Base-by-base conservation (phyloP, 768 basidiomycete species). In the Serpula lacrymans region DNA sequence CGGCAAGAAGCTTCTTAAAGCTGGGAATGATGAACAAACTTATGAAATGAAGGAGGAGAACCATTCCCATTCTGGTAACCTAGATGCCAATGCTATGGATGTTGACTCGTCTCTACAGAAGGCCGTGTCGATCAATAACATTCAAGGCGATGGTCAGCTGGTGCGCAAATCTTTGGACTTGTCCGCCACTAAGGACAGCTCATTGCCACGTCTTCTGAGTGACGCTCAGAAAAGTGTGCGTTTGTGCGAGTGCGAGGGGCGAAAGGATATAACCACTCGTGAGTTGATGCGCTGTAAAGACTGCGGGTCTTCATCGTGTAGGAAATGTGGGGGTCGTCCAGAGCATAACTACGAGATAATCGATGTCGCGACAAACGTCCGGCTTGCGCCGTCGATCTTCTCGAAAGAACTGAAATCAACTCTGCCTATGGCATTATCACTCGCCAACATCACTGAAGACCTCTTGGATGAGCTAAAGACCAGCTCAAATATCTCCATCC, bases 211-310 rank as follows among this genome's bases (percentile, higher is more conserved):
- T 20, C 67, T 95, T 14, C 72, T 95, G 25, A 58, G 59, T 8
- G 67, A 76, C 16, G 92, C 93, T 0, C 60, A 77, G 41, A 70
- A 71, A 45, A 92, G 87, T 48, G 72, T 80, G 12, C 79, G 94
- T 20, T 77, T 92, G 21, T 97, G 94, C 57, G 65, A 75, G n/a
- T 97, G 94, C 55, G 94, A 97, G 63, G 94, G 93, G 3, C 84
- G 88, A 8, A 72, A 78, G 26, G 84, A 78, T 46, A 81, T 92
- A 53, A 85, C 89, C 1, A 73, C 71, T 8, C 71, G 80, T 24
- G 69, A 72, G 24, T 65, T 94, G 27, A 74, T 77, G 26, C 75
- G 72, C 9, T 97, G 94, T 60, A 46, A 55, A 11, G 87, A 90
- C 44, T 97, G 94, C 54, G 77, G 75, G 5, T 77, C 79, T 7